phyloP scores from a whole-genome alignment of 768 basidiomycete species.

The Xerocomellus amylosporus region DNA sequence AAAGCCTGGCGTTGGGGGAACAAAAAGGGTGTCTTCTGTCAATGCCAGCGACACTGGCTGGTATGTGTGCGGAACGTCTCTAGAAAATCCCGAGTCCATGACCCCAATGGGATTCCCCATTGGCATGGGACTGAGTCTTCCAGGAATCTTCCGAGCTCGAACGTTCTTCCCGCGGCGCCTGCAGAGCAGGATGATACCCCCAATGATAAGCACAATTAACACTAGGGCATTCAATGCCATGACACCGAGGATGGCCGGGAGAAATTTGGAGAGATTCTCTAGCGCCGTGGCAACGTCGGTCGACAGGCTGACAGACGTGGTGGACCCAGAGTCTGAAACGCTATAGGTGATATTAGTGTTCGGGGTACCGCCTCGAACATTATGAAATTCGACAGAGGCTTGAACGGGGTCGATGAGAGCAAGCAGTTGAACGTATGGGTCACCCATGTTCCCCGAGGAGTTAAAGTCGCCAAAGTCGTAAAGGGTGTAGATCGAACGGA shows the following conservation, averaged over 20 bases:
- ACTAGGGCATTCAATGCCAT: slow-evolving; percentile 77
- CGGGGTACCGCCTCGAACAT: slow-evolving; percentile 60
- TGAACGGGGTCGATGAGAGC: slow-evolving; percentile 64
- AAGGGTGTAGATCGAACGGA: slow-evolving; percentile 78
- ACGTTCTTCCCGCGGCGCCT: slow-evolving; percentile 42
- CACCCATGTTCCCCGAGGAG: slow-evolving; percentile 58
- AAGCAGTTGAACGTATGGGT: slow-evolving; percentile 76
- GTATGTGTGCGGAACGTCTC: slow-evolving; percentile 49
- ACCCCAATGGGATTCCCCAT: slow-evolving; percentile 37
- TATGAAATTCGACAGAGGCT: slow-evolving; percentile 71
- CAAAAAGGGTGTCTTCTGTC: slow-evolving; percentile 45
- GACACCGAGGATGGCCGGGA: slow-evolving; percentile 73
- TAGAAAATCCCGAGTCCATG: slow-evolving; percentile 40
- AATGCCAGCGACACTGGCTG: slow-evolving; percentile 63
- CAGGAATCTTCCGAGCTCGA: slow-evolving; percentile 37
- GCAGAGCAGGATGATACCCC: slow-evolving; percentile 53
- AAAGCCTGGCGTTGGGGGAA: slow-evolving; percentile 60
- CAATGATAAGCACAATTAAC: slow-evolving; percentile 53
- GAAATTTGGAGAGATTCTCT: slow-evolving; percentile 57
- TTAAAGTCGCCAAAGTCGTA: slow-evolving; percentile 86
- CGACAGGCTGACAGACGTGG: slow-evolving; percentile 49
- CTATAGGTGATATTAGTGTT: slow-evolving; percentile 68
- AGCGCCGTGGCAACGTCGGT: slow-evolving; percentile 57
- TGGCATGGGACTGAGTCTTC: slow-evolving; percentile 57
- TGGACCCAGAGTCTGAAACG: slow-evolving; percentile 40